A percentile compares a stretch with the other conserved stretches of the same genome.
phyloP scores from a whole-genome alignment of 495 filamentous ascomycete species.

The Durotheca rogersii region DNA sequence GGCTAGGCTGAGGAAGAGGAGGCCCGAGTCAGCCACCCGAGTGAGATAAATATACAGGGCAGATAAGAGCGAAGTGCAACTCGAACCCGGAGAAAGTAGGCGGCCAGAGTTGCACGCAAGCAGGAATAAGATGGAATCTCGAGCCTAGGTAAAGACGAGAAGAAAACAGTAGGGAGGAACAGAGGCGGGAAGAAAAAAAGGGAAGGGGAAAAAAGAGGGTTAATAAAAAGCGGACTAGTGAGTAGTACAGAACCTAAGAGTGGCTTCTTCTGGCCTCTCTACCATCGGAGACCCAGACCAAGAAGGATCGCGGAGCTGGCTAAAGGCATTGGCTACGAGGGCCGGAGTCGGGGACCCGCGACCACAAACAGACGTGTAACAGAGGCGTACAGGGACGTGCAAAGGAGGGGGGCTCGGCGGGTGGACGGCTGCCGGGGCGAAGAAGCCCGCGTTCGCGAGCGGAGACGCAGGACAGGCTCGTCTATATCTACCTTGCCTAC shows the following conservation, averaged over 20 bases:
- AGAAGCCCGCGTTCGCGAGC: no score
- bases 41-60: slow-evolving; percentile 5
- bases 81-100: slow-evolving; percentile 2
- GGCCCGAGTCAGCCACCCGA: background rate
- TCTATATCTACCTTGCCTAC: no score
- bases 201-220: slow-evolving; percentile 11
- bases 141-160: background rate
- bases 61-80: background rate
- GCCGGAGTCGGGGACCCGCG: slow-evolving; percentile 3
- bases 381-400: no score
- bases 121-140: background rate
- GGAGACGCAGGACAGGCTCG: no score
- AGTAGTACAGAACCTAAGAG: slow-evolving; percentile 9
- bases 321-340: slow-evolving; percentile 21
- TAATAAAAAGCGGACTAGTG: slow-evolving; percentile 4
- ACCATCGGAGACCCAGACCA: slow-evolving; percentile 20
- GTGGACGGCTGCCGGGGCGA: no score
- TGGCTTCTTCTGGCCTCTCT: slow-evolving; percentile 4
- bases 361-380: no score
- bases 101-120: background rate
- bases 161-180: background rate
- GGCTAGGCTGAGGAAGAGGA: slow-evolving; percentile 4
- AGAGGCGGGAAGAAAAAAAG: slow-evolving; percentile 5
- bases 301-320: slow-evolving; percentile 32
- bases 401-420: no score